phyloP scores from a whole-genome alignment of 495 filamentous ascomycete genomes.

The Pseudomonodictys pantanalensis region DNA sequence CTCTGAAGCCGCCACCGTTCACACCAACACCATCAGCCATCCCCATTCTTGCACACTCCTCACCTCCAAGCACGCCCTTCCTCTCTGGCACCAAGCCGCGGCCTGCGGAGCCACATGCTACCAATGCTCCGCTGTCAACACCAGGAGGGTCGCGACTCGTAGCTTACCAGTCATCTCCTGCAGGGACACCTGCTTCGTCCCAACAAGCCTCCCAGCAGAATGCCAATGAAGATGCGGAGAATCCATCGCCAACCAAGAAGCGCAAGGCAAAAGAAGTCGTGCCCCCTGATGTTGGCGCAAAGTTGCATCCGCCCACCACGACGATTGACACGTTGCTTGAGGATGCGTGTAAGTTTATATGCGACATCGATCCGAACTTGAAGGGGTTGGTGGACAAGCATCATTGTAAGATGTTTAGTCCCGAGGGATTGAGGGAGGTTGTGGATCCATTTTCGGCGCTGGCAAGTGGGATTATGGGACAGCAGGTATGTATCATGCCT shows the following conservation, averaged over 20 bases:
- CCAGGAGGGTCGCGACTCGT: constrained; percentile 71
- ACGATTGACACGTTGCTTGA: constrained; percentile 73
- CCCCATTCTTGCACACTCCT: not conserved
- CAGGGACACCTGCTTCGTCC: constrained; percentile 1
- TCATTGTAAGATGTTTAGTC: constrained; percentile 74
- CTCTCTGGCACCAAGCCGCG: constrained; percentile 45
- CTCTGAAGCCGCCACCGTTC: constrained; percentile 5
- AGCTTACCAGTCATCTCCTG: constrained; percentile 45
- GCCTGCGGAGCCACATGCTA: constrained; percentile 61
- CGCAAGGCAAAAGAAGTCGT: constrained; percentile 13
- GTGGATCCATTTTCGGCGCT: constrained; percentile 86
- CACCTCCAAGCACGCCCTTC: not conserved
- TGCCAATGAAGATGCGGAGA: not conserved
- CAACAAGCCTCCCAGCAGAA: not conserved
- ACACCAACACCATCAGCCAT: constrained; percentile 23
- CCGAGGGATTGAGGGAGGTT: constrained; percentile 74
- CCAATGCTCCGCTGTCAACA: constrained; percentile 76
- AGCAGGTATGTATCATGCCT: constrained; percentile 56
- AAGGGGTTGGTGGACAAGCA: constrained; percentile 69
- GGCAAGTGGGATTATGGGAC: constrained; percentile 82
- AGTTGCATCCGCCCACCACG: constrained; percentile 49
- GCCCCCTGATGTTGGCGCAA: constrained; percentile 20
- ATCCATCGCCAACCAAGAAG: constrained; percentile 57
- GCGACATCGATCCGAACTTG: constrained; percentile 71
- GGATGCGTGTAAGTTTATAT: constrained; percentile 73